phyloP scores from a whole-genome alignment of 2,329 filamentous ascomycete species.

The Pseudogymnoascus sp. region DNA sequence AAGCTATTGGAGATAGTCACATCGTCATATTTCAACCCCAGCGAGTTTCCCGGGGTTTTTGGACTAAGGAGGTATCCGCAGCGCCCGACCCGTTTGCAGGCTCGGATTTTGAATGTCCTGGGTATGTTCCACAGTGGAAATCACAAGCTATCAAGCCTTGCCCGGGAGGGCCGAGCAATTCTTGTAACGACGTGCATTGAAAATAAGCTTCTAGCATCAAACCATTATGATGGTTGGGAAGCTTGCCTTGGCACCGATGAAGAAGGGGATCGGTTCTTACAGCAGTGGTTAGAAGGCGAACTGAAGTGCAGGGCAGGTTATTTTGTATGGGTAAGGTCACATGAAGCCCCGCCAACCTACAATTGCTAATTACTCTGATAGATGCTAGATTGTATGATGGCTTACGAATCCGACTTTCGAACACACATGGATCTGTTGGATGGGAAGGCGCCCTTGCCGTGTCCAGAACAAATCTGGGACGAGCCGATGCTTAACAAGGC shows the following conservation, averaged over 20 bases:
- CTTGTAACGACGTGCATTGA: constrained; percentile 9
- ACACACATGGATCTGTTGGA: constrained; percentile 12
- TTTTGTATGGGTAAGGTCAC: constrained; percentile 9
- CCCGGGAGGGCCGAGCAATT: constrained; percentile 3
- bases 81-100: constrained; percentile 4
- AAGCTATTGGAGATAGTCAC: constrained; percentile 4
- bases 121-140: constrained; percentile 12
- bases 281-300: constrained; percentile 10
- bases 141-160: background rate
- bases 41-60: constrained; percentile 7
- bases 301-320: constrained; percentile 10
- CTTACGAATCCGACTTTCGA: constrained; percentile 11
- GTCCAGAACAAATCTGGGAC: constrained; percentile 12
- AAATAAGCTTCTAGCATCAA: constrained; percentile 3
- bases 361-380: background rate
- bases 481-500: constrained; percentile 6
- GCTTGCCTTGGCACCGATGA: background rate
- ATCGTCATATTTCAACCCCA: background rate
- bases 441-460: constrained; percentile 10
- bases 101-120: constrained; percentile 10
- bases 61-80: constrained; percentile 5
- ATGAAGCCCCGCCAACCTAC: background rate
- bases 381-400: constrained; percentile 12
- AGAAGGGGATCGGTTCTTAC: constrained; percentile 5
- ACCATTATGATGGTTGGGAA: constrained; percentile 6